Percentiles rank a stretch among this genome's conserved stretches.
Evolutionary conservation across 2,329 filamentous ascomycete species (phyloP).

Genomic region (Simplicillium aogashimaense): DNA sequence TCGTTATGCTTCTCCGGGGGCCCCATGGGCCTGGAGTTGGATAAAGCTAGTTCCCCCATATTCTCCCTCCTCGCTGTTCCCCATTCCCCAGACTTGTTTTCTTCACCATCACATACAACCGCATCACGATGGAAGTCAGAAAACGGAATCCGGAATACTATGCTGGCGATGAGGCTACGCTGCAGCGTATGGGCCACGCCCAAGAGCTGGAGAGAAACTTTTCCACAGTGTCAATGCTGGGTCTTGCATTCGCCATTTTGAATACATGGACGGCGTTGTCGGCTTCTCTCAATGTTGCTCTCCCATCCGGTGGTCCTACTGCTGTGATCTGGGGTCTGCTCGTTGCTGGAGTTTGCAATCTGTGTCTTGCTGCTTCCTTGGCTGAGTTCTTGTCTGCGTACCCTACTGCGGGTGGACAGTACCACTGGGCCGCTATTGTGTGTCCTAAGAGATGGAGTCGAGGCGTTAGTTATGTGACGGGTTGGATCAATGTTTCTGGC

Average conservation of each 20-base stretch:
- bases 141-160: no score
- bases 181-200: slow-evolving; percentile 35
- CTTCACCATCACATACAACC: no score
- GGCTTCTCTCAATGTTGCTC: slow-evolving; percentile 33
- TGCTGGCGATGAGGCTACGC: slow-evolving; percentile 21
- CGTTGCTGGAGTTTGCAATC: slow-evolving; percentile 57
- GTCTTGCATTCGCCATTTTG: slow-evolving; percentile 37
- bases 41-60: no score
- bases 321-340: slow-evolving; percentile 63
- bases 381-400: slow-evolving; percentile 64
- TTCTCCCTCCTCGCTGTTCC: no score
- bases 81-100: no score
- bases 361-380: slow-evolving; percentile 58
- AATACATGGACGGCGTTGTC: slow-evolving; percentile 41
- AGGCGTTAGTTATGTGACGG: slow-evolving; percentile 58
- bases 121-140: no score
- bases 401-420: slow-evolving; percentile 50
- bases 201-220: slow-evolving; percentile 41
- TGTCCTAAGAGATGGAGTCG: slow-evolving; percentile 50
- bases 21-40: no score
- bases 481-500: slow-evolving; percentile 64
- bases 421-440: slow-evolving; percentile 63
- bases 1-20: no score
- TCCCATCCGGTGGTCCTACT: slow-evolving; percentile 62
- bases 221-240: slow-evolving; percentile 35